These are phyloP conservation scores for Dentipellis fragilis DNA, from an alignment of 768 basidiomycete species.

Conservation along the genomic window DNA sequence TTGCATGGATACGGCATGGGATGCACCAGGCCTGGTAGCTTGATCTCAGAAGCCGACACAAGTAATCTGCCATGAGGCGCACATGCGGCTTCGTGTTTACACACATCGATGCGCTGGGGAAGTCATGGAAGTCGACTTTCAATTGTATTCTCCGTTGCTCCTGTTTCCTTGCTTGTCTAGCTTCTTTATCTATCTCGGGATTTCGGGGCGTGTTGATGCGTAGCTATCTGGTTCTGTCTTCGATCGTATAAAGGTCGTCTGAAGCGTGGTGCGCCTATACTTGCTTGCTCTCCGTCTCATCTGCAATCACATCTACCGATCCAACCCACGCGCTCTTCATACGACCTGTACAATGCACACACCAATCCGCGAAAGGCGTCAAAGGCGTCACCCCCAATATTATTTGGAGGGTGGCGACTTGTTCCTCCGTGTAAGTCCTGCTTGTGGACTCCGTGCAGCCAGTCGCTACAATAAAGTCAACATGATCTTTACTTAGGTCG, in stretches of 20 bases:
- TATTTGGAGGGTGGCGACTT: constrained; percentile 4
- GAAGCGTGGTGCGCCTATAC: neutral
- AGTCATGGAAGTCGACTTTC: too few relatives aligned
- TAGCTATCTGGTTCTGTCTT: too few relatives aligned
- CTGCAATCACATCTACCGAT: neutral
- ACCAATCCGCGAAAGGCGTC: neutral
- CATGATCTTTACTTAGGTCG: constrained; percentile 34
- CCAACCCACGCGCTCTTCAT: too few relatives aligned
- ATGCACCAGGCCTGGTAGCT: neutral
- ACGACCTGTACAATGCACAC: too few relatives aligned
- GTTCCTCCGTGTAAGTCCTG: constrained; percentile 13
- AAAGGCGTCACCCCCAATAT: neutral
- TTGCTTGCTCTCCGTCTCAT: neutral
- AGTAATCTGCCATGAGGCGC: neutral
- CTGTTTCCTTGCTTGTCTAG: too few relatives aligned
- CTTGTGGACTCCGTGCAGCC: neutral
- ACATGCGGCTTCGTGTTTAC: neutral
- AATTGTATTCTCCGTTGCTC: too few relatives aligned
- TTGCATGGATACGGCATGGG: neutral
- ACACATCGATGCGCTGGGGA: too few relatives aligned
- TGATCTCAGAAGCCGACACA: neutral
- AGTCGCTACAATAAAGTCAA: neutral
- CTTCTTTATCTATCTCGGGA: too few relatives aligned
- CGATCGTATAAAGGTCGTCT: neutral
- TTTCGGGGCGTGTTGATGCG: too few relatives aligned